A percentile compares a stretch with the other conserved stretches of the same genome.
Conservation (phyloP, 257 asterid species). For the Solanum bulbocastanum region DNA sequence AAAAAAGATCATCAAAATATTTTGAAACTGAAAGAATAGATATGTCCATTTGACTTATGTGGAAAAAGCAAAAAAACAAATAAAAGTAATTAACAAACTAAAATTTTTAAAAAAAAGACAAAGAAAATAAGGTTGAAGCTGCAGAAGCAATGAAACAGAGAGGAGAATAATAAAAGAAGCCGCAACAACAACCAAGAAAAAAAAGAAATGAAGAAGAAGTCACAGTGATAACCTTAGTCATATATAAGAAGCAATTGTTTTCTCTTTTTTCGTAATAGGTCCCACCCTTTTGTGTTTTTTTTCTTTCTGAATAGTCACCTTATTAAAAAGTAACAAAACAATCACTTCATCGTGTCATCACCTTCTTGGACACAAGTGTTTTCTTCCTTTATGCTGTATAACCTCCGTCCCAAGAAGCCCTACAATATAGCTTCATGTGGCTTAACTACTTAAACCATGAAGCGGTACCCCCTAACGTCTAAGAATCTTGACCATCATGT, state of each 20-base stretch:
- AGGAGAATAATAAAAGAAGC: neutral
- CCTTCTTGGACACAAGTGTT: neutral
- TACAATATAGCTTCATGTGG: neutral
- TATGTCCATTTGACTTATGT: neutral
- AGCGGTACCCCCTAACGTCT: neutral
- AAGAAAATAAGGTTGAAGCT: neutral
- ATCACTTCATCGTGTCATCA: neutral
- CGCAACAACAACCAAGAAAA: neutral
- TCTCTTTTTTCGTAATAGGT: neutral
- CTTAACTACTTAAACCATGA: neutral
- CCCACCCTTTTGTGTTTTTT: neutral
- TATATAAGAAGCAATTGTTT: neutral
- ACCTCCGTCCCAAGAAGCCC: neutral
- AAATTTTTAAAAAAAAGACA: neutral
- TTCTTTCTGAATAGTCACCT: neutral
- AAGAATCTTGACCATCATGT: neutral
- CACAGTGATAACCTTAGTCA: neutral
- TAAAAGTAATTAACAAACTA: neutral
- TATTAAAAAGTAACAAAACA: neutral
- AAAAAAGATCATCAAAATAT: neutral
- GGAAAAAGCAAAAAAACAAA: neutral
- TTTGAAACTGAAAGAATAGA: neutral
- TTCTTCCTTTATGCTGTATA: neutral
- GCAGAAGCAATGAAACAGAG: neutral
- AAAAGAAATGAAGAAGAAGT: neutral